Base-by-base conservation (phyloP, 345 rosid genomes). In the Streptanthus diversifolius region DNA sequence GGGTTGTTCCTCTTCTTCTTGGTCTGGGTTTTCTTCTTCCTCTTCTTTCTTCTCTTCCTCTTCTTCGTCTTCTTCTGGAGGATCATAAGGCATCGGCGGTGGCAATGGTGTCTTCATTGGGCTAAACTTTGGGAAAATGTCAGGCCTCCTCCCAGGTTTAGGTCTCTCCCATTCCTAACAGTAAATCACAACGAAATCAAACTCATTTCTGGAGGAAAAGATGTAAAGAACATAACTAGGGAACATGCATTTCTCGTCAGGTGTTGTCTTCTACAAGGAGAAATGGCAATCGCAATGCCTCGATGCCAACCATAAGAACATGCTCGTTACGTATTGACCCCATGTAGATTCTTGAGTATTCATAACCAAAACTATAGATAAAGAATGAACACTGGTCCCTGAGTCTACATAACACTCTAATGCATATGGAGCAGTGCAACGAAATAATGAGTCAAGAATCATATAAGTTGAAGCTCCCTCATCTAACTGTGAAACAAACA, bases 71-170 rank as follows among this genome's bases (percentile, higher is more conserved):
- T 85, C 90, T 70, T 76, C 85, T 0, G 90, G 92, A 57, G 92
- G 92, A 82, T 87, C 96, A 68, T 77, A 83, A 45, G 96, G 90
- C 81, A 86, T 69, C 0, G 92, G 96, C 0, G 85, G 86, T 7
- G 96, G 96, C 41, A 87, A 83, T 1, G 92, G 92, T 75, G 92
- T 87, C 79, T 85, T 89, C 90, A 89, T 84, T 0, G 92, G 96
- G 39, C 92, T 87, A 76, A 87, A 89, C 71, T 87, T 85, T 0
- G 96, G 92, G 39, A 87, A 84, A 63, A 84, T 86, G 47, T 89
- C 96, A 59, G 89, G 87, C 55, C 96, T 85, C 63, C 92, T 83
- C 49, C 87, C 92, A 10, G 96, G 92, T 75, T 84, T 87, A 5
- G 88, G 92, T 73, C 83, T 84, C 63, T 85, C 88, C 96, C 92